phyloP scores from a whole-genome alignment of 495 filamentous ascomycete genomes.

The Aspergillus mulundensis region DNA sequence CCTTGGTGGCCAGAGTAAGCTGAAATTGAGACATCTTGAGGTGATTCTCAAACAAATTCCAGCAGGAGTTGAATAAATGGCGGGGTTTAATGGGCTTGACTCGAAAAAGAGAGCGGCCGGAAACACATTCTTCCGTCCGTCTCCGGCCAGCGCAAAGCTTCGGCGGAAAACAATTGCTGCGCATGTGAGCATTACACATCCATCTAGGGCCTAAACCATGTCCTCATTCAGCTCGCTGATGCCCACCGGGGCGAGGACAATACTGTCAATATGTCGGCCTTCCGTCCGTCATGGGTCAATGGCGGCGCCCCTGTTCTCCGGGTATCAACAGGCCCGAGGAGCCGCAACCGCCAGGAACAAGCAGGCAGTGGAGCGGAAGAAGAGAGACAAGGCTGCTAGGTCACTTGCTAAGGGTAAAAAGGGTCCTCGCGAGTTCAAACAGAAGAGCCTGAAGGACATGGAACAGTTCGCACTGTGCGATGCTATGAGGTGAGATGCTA shows the following conservation, averaged over 20 bases:
- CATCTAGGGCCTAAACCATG: constrained; percentile 23
- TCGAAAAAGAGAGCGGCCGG: constrained; percentile 24
- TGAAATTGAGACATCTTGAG: constrained; percentile 33
- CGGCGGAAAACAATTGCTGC: constrained; percentile 8
- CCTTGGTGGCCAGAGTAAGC: constrained; percentile 58
- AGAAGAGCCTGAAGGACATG: constrained; percentile 56
- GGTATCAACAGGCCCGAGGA: constrained; percentile 38
- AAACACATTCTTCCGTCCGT: constrained; percentile 29
- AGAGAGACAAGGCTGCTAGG: constrained; percentile 57
- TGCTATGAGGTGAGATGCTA: constrained; percentile 73
- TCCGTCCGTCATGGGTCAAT: constrained; percentile 31
- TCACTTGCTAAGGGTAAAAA: constrained; percentile 56
- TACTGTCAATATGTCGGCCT: constrained; percentile 35
- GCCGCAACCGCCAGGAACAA: constrained; percentile 26
- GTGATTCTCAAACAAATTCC: constrained; percentile 6
- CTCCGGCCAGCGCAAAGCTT: constrained; percentile 13
- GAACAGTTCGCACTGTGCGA: constrained; percentile 79
- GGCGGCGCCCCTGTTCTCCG: constrained; percentile 27
- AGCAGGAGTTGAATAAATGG: constrained; percentile 15
- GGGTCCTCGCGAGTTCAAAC: constrained; percentile 55
- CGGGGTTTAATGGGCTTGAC: constrained; percentile 7
- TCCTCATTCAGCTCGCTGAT: constrained; percentile 36
- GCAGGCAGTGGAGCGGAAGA: constrained; percentile 34
- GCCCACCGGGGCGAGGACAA: constrained; percentile 37
- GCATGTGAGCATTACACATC: background rate